Percentiles rank a stretch among this genome's conserved stretches.
These are phyloP conservation scores for Amanita brunnescens DNA, from an alignment of 768 basidiomycete genomes.

Conservation along the genomic window DNA sequence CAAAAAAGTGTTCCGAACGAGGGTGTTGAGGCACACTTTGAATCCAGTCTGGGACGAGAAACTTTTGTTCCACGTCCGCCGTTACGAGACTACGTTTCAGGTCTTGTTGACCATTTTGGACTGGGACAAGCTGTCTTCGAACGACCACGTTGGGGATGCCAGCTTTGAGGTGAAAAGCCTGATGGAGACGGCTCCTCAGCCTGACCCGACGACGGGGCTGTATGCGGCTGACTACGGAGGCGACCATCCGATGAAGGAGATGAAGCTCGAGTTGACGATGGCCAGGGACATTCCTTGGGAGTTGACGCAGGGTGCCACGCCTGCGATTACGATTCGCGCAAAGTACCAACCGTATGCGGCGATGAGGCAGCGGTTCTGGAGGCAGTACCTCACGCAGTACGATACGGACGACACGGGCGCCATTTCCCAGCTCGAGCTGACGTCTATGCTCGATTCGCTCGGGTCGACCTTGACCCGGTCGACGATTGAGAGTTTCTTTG, in stretches of 20 bases:
- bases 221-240: slow-evolving; percentile 42
- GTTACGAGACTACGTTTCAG: slow-evolving; percentile 74
- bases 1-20: slow-evolving; percentile 93
- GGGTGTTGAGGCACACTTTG: slow-evolving; percentile 71
- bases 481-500: slow-evolving; percentile 81
- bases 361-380: slow-evolving; percentile 86
- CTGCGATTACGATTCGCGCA: slow-evolving; percentile 62
- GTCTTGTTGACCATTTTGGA: slow-evolving; percentile 82
- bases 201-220: slow-evolving; percentile 47
- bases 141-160: slow-evolving; percentile 84
- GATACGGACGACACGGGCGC: slow-evolving; percentile 74
- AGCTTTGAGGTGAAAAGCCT: slow-evolving; percentile 65
- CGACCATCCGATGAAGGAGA: slow-evolving; percentile 67
- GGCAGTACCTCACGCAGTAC: slow-evolving; percentile 81
- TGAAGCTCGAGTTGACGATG: slow-evolving; percentile 53
- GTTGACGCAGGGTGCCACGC: slow-evolving; percentile 62
- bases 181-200: slow-evolving; percentile 56
- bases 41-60: slow-evolving; percentile 95
- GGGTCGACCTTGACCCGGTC: slow-evolving; percentile 80
- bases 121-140: slow-evolving; percentile 90
- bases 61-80: slow-evolving; percentile 87
- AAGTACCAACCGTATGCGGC: slow-evolving; percentile 95
- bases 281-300: slow-evolving; percentile 66
- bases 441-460: slow-evolving; percentile 93
- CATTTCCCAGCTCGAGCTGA: slow-evolving; percentile 79